Evolutionary conservation across 2,329 filamentous ascomycete species (phyloP), one percentile per base, ranked within the genome.

Genomic region (Chaetomium sp.): DNA sequence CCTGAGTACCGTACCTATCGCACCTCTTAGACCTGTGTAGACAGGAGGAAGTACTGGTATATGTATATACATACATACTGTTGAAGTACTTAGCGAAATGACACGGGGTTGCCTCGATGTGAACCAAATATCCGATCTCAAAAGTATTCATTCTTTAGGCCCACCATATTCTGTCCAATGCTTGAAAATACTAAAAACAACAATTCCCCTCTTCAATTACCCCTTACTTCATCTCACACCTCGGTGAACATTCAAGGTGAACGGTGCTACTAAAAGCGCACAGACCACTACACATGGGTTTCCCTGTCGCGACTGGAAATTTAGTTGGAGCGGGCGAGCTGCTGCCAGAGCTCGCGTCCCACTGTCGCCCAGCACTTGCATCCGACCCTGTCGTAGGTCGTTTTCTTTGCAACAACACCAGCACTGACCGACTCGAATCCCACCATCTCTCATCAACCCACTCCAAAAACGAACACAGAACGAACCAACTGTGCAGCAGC

Each of bases 401-500:
- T 23, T 19, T n/a, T 33, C n/a, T 16, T 42, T 42, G 19, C n/a
- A n/a, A 16, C 38, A 42, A 42, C 31, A 31, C 38, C 58, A 7
- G n/a, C 42, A 56, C 54, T 57, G 42, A 68, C 60, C 60, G 42
- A 68, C 60, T 6, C 21, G 27, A 9, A 21, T 42, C 23, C 45
- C 31, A 16, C 21, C 38, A 16, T 27, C 31, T 19, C 35, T 19
- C 42, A 27, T 19, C 50, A 45, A 51, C 45, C 33, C 5, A 51
- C 45, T n/a, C 38, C 38, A 4, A 42, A n/a, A 42, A 42, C 38
- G 16, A 60, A 57, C 5, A 6, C 53, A 57, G 60, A 66, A 47
- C 62, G 13, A 29, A 21, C 19, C 23, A 4, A 69, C 57, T 13
- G 29, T 42, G n/a, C n/a, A 53, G 65, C 63, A 66, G 55, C 68